A percentile compares a stretch with the other conserved stretches of the same genome.
Conservation (phyloP, 805 yeast genomes). For the Metschnikowia henanensis region DNA sequence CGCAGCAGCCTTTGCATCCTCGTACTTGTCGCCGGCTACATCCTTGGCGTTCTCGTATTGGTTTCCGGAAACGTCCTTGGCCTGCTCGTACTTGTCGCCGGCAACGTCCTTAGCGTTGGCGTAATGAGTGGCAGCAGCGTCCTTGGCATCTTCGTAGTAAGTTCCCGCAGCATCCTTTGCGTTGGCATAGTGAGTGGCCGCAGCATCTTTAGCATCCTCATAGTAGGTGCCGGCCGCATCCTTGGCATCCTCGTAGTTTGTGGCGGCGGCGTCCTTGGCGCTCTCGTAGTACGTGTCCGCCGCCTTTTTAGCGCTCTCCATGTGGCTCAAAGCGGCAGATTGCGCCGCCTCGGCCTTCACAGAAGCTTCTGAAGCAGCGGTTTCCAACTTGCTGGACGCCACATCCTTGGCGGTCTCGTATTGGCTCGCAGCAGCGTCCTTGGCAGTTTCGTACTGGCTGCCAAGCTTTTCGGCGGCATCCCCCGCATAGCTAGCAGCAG, state of each 20-base stretch:
- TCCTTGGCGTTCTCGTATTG: constrained; percentile 10
- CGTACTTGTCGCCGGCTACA: background rate
- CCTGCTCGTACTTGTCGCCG: constrained; percentile 1
- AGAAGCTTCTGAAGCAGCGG: constrained; percentile 4
- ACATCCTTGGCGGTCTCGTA: constrained; percentile 10
- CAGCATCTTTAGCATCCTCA: constrained; percentile 5
- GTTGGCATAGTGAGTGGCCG: background rate
- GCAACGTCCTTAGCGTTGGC: constrained; percentile 8
- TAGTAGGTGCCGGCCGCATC: constrained; percentile 1
- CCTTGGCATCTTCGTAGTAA: constrained; percentile 1
- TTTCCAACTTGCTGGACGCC: constrained; percentile 8
- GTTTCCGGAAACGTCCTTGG: constrained; percentile 9
- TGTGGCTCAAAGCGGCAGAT: constrained; percentile 18
- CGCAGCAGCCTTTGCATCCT: constrained; percentile 5
- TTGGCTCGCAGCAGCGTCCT: constrained; percentile 12
- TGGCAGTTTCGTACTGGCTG: constrained; percentile 11
- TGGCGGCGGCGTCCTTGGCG: constrained; percentile 2
- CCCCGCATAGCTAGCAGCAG: constrained; percentile 9
- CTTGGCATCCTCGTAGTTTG: background rate
- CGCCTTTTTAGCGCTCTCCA: constrained; percentile 10
- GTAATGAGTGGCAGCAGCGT: constrained; percentile 3
- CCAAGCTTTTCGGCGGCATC: constrained; percentile 7
- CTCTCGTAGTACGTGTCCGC: background rate
- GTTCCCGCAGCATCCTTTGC: background rate
- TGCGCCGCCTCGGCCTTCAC: constrained; percentile 10